Percentiles rank a stretch among this genome's conserved stretches.
Conservation (phyloP, 495 filamentous ascomycete species). For the Neurospora sp. region DNA sequence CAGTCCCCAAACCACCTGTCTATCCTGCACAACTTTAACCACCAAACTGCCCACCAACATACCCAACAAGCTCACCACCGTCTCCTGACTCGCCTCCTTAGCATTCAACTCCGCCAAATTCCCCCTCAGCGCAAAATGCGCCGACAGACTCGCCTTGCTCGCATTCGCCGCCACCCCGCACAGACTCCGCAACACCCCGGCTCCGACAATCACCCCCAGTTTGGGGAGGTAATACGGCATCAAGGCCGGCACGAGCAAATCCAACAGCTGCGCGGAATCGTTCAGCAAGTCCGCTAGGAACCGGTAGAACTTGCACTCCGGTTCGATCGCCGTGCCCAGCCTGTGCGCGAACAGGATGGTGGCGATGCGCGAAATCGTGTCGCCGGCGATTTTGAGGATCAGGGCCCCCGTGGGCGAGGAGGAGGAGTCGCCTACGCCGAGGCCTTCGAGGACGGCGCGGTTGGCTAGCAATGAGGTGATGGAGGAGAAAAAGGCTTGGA, state of each 20-base stretch:
- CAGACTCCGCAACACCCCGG: constrained; percentile 67
- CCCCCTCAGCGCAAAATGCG: constrained; percentile 82
- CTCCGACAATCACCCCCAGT: constrained; percentile 60
- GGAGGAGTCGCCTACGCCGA: constrained; percentile 80
- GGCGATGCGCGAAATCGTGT: constrained; percentile 71
- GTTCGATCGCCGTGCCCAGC: constrained; percentile 78
- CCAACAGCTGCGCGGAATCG: constrained; percentile 79
- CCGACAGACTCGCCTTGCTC: constrained; percentile 81
- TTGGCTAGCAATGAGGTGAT: constrained; percentile 83
- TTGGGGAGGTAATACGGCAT: constrained; percentile 54
- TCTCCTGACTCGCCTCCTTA: constrained; percentile 94
- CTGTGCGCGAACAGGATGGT: constrained; percentile 87
- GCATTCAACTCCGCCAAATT: constrained; percentile 92
- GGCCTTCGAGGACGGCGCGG: constrained; percentile 81
- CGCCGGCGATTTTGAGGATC: constrained; percentile 77
- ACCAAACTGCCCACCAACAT: constrained; percentile 82
- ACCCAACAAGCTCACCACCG: constrained; percentile 78
- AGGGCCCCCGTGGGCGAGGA: constrained; percentile 82
- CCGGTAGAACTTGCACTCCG: constrained; percentile 90
- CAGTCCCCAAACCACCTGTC: constrained; percentile 62
- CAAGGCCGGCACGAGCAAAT: constrained; percentile 66
- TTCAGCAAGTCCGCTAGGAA: constrained; percentile 89
- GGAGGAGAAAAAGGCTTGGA: constrained; percentile 92
- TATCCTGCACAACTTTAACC: constrained; percentile 62
- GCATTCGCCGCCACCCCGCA: constrained; percentile 87